These are phyloP conservation scores for Fomitopsis betulina DNA, from an alignment of 1,284 basidiomycete genomes.

Conservation along the genomic window DNA sequence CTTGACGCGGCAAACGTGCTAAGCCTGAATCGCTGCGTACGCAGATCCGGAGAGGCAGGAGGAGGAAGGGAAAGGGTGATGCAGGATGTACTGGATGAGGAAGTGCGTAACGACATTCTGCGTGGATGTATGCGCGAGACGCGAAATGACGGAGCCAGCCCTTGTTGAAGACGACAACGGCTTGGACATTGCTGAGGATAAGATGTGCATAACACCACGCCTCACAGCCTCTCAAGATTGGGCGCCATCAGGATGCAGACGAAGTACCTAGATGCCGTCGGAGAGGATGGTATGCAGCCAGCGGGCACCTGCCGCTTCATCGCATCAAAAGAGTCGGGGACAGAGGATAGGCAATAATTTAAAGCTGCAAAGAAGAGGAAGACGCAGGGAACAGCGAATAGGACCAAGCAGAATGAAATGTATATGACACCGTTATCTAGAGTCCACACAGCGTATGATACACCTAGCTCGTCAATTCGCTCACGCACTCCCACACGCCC, in stretches of 20 bases:
- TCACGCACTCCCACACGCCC: constrained; percentile 94
- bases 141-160: neutral
- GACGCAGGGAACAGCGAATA: too few species aligned
- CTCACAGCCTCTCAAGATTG: too few species aligned
- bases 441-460: constrained; percentile 1
- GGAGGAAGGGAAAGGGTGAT: constrained; percentile 9
- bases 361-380: too few species aligned
- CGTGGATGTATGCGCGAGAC: neutral
- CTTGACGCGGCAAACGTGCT: too few species aligned
- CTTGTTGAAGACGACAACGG: neutral
- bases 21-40: too few species aligned
- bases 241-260: too few species aligned
- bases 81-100: neutral
- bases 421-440: neutral
- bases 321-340: constrained; percentile 23
- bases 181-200: neutral
- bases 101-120: constrained; percentile 1
- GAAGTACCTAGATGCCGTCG: too few species aligned
- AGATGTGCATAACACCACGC: too few species aligned
- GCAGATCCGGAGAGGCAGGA: constrained; percentile 16
- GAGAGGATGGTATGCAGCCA: too few species aligned
- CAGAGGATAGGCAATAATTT: neutral
- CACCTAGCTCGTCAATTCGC: constrained; percentile 78
- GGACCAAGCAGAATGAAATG: neutral
- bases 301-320: too few species aligned